Percentiles rank a stretch among this genome's conserved stretches.
Evolutionary conservation across 2,329 filamentous ascomycete species (phyloP).

Genomic region (Chaetomium strumarium): DNA sequence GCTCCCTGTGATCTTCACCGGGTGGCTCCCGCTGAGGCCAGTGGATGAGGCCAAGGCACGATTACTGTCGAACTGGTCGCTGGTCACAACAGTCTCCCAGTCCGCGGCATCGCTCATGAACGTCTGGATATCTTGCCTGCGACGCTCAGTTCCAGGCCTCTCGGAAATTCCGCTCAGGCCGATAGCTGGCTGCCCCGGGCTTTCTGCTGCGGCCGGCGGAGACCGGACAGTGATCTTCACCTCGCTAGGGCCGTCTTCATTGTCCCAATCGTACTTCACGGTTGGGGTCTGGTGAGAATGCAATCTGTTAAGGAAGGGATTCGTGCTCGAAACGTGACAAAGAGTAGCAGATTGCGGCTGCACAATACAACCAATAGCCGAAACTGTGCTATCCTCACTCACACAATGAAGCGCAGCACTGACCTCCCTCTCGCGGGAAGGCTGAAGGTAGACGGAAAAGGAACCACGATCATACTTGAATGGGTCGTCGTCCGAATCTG

Average conservation of each 20-base stretch:
- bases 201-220: neutral
- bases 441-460: constrained; percentile 35
- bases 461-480: constrained; percentile 41
- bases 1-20: constrained; percentile 22
- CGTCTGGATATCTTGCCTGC: neutral
- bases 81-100: constrained; percentile 36
- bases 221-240: constrained; percentile 21
- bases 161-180: neutral
- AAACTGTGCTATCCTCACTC: constrained; percentile 22
- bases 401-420: constrained; percentile 35
- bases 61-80: constrained; percentile 25
- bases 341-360: constrained; percentile 7
- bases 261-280: constrained; percentile 10
- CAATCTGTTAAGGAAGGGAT: constrained; percentile 13
- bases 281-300: constrained; percentile 10
- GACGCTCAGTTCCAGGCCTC: neutral
- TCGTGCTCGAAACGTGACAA: constrained; percentile 10
- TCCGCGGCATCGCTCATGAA: constrained; percentile 30
- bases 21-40: constrained; percentile 6
- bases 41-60: constrained; percentile 19
- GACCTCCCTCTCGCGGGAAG: constrained; percentile 38
- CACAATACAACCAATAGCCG: constrained; percentile 17
- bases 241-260: constrained; percentile 12
- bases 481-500: constrained; percentile 37
- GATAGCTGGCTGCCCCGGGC: neutral